phyloP scores from a whole-genome alignment of 2,329 filamentous ascomycete species.

The Chaetothyriales sp. region DNA sequence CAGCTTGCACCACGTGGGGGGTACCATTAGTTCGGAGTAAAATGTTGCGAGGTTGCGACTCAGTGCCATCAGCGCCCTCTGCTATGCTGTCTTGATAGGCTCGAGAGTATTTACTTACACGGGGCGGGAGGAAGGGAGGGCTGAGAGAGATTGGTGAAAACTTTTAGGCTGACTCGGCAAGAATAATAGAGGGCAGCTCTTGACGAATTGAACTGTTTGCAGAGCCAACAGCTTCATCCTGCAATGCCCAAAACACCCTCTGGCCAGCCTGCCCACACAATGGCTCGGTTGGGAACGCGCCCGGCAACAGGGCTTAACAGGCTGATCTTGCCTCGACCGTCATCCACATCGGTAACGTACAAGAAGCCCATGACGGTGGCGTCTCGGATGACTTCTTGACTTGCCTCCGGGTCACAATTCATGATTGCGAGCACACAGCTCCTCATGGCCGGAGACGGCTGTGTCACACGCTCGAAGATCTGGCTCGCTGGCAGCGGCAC shows the following conservation, averaged over 20 bases:
- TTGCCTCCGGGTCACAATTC: conserved; percentile 55
- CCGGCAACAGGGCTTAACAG: conserved; percentile 74
- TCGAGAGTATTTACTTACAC: no score
- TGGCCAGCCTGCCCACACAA: conserved; percentile 77
- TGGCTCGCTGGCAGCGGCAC: conserved; percentile 14
- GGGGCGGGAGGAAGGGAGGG: no score
- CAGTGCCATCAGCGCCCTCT: no score
- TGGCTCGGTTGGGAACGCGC: conserved; percentile 59
- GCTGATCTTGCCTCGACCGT: conserved; percentile 63
- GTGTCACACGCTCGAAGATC: conserved; percentile 20
- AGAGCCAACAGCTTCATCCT: neutral
- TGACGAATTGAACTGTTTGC: no score
- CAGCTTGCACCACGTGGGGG: neutral
- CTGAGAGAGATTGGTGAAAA: no score
- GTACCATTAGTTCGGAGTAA: neutral
- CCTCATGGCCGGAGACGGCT: conserved; percentile 39
- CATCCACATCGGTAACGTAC: conserved; percentile 83
- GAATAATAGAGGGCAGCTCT: neutral
- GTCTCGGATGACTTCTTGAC: conserved; percentile 52
- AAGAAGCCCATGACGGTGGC: conserved; percentile 82
- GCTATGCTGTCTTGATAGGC: no score
- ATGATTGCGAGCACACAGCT: conserved; percentile 78
- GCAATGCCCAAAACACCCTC: conserved; percentile 61
- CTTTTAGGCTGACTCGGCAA: no score
- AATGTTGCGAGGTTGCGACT: no score